Conservation (phyloP, 352 stramenopile genomes). For the Phytophthora boehmeriae region DNA sequence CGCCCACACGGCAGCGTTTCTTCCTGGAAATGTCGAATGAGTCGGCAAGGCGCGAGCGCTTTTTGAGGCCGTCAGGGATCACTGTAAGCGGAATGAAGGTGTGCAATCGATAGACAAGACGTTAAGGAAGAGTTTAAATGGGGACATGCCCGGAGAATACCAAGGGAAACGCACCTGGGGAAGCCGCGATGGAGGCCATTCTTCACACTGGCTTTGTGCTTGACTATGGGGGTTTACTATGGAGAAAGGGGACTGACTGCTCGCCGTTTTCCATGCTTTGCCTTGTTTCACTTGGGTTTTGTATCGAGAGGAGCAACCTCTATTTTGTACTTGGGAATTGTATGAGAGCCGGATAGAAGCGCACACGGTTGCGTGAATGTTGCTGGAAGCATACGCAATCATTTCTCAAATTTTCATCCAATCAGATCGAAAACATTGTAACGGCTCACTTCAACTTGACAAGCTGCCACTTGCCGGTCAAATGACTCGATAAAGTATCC, state of each 20-base stretch:
- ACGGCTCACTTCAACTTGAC: no score
- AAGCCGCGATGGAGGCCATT: slow-evolving; percentile 82
- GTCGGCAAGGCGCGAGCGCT: slow-evolving; percentile 69
- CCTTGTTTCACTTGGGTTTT: background rate
- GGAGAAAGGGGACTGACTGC: background rate
- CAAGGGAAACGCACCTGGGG: slow-evolving; percentile 39
- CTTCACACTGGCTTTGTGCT: background rate
- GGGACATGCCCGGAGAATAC: background rate
- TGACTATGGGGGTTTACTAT: slow-evolving; percentile 26
- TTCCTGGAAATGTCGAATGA: slow-evolving; percentile 60
- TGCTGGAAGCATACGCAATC: background rate
- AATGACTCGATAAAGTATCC: no score
- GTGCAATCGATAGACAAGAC: background rate
- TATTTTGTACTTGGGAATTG: slow-evolving; percentile 1
- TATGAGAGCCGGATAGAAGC: background rate
- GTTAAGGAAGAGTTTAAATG: background rate
- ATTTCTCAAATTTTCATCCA: no score
- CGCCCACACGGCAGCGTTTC: slow-evolving; percentile 58
- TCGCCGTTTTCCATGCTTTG: slow-evolving; percentile 7
- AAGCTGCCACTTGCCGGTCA: no score
- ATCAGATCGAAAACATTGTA: no score
- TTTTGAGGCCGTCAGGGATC: slow-evolving; percentile 73
- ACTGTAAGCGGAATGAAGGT: slow-evolving; percentile 13
- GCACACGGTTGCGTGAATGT: background rate
- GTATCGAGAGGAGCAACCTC: background rate